Base-by-base conservation (phyloP, 2,329 filamentous ascomycete genomes). In the Thielaviopsis euricoi region DNA sequence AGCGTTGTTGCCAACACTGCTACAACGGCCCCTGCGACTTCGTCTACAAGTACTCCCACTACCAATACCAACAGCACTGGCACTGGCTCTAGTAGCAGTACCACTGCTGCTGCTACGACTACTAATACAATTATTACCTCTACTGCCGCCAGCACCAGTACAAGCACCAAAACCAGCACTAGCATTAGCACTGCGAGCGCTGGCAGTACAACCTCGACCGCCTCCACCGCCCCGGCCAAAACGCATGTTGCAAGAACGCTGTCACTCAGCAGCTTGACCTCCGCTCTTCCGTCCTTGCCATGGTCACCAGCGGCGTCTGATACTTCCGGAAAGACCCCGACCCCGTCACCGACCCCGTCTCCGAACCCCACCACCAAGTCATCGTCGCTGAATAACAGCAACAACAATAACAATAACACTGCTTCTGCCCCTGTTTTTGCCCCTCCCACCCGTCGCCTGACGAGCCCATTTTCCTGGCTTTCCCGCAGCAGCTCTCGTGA, bases 381-480 rank as follows among this genome's bases (percentile, higher is more conserved):
- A 70, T 33, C 29, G 9, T 33, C 9, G 29, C 29, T 33, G 7
- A 33, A 33, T 26, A 25, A 67, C 73, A 51, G 68, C 71, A 21
- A 61, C 64, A 1, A 63, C 57, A 50, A 54, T 64, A 70, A 3
- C 61, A 55, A 58, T 64, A 19, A 64, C 63, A 25, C 61, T 66
- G 22, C 64, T 66, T 33, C 54, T 15, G 43, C 48, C 59, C 56
- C 51, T 19, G 43, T 55, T 1, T 66, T 61, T 62, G 68, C 61
- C 21, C 71, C 75, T 1, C 71, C 74, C 13, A 63, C 78, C 60
- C 77, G 89, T 66, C 95, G 93, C 69, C 79, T 94, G 58, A 90
- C 87, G 9, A 88, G 87, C 64, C 88, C 86, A n/a, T 94, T 95
- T 65, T 81, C 87, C 46, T 91, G 87, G 83, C 77, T 94, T 46